Evolutionary conservation across 73 alveolate species (phyloP).

Genomic region (Tetrahymena elliotti): DNA sequence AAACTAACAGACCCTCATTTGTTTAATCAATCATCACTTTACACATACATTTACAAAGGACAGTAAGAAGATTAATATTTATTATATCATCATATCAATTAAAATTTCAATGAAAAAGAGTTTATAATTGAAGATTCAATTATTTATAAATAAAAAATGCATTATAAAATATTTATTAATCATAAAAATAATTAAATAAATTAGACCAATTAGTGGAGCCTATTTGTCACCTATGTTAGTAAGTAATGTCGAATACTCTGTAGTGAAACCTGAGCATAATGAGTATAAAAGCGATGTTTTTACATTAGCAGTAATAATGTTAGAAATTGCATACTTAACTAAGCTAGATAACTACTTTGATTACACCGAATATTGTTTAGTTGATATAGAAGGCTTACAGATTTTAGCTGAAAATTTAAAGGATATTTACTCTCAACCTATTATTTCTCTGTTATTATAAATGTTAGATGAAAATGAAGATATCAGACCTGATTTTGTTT

Average conservation of each 20-base stretch:
- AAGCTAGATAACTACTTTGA: neutral
- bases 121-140: too few species aligned
- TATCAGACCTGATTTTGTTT: neutral
- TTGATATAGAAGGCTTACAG: neutral
- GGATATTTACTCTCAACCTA: neutral
- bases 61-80: neutral
- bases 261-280: conserved; percentile 18
- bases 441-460: neutral
- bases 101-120: too few species aligned
- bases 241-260: neutral
- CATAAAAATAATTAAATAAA: too few species aligned
- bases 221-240: neutral
- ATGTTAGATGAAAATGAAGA: neutral
- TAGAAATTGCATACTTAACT: neutral
- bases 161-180: too few species aligned
- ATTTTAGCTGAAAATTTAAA: neutral
- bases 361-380: neutral
- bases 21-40: neutral
- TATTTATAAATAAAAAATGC: too few species aligned
- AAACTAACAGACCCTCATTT: neutral
- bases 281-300: conserved; percentile 23
- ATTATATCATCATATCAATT: too few species aligned
- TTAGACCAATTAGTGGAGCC: neutral
- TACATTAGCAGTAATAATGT: conserved; percentile 27
- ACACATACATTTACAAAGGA: neutral